A percentile compares a stretch with the other conserved stretches of the same genome.
Conservation (phyloP, 345 rosid genomes). For the Syzygium grande region DNA sequence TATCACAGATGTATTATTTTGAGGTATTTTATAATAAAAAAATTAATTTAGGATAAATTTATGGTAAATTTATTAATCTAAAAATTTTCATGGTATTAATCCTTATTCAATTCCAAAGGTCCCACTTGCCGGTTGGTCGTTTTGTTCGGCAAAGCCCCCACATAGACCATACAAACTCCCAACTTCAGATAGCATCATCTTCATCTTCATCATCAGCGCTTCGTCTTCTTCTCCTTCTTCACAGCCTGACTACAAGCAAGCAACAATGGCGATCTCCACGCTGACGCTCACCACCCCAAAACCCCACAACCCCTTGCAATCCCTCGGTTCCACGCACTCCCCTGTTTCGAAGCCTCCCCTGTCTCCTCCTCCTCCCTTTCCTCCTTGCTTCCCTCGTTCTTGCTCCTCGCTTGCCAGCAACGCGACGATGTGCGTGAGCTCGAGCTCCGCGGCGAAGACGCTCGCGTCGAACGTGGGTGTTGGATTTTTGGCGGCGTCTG, state of each 20-base stretch:
- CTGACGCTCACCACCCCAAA: slow-evolving; percentile 5
- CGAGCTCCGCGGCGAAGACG: slow-evolving; percentile 17
- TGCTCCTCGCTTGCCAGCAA: slow-evolving; percentile 8
- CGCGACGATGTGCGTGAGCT: slow-evolving; percentile 1
- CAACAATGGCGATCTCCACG: slow-evolving; percentile 14
- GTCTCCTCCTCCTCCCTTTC: neutral
- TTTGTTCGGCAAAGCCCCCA: neutral
- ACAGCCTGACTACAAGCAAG: neutral
- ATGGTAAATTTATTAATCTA: too few species aligned
- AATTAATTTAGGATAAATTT: too few species aligned
- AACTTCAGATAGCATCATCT: neutral
- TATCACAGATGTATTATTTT: too few species aligned
- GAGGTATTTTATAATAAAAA: too few species aligned
- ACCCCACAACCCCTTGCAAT: neutral
- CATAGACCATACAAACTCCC: neutral
- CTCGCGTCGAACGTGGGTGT: slow-evolving; percentile 35
- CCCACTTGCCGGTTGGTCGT: neutral
- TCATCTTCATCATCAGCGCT: neutral
- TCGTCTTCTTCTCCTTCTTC: neutral
- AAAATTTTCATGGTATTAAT: too few species aligned
- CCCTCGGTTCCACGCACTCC: neutral
- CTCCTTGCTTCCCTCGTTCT: slow-evolving; percentile 10
- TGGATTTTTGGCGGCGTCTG: slow-evolving; percentile 65
- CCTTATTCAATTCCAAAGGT: neutral
- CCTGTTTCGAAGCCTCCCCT: neutral